Conservation (phyloP, 768 basidiomycete species). For the Pleurotus djamor region DNA sequence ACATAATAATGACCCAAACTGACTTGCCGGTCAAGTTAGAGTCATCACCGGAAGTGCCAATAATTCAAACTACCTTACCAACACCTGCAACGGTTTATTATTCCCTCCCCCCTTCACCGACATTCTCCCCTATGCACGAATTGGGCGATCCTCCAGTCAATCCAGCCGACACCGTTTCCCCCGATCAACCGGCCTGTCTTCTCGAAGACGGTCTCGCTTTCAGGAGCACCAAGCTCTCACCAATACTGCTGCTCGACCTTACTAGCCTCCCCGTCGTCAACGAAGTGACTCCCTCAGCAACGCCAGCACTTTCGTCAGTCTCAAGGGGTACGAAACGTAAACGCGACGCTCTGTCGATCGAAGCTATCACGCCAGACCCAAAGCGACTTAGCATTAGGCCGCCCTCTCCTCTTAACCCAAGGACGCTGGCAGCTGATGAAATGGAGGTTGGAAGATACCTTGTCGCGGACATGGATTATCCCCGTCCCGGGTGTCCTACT, state of each 20-base stretch:
- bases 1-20: background rate
- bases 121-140: background rate
- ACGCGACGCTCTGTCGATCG: background rate
- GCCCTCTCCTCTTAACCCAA: too few species aligned
- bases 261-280: background rate
- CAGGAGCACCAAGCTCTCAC: background rate
- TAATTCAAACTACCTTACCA: background rate
- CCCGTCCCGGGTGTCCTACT: too few species aligned
- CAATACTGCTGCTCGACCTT: background rate
- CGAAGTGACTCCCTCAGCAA: too few species aligned
- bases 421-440: too few species aligned
- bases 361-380: background rate
- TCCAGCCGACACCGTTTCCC: background rate
- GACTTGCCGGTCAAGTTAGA: background rate
- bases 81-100: background rate
- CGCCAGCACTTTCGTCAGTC: background rate
- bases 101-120: background rate
- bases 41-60: background rate
- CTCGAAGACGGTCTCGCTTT: background rate
- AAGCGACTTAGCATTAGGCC: background rate
- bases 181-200: background rate
- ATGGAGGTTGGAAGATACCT: too few species aligned
- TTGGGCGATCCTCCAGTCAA: background rate
- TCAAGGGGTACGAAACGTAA: background rate
- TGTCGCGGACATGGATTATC: too few species aligned